Conservation (phyloP, 768 basidiomycete species). For the Sporobolomyces phaffii region DNA sequence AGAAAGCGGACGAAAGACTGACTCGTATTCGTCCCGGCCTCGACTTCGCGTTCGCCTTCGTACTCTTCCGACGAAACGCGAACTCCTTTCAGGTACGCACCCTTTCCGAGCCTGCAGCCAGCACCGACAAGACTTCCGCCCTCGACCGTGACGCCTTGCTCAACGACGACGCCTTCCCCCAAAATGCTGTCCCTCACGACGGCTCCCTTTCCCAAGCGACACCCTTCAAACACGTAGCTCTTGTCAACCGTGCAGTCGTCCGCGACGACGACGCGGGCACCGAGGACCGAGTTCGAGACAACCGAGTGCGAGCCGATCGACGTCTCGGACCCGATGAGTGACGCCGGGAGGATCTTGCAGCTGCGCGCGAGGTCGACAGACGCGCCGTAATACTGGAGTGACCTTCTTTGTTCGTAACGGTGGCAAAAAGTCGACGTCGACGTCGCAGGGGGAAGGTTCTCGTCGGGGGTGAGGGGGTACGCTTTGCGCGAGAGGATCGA, state of each 20-base stretch:
- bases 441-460: conserved; percentile 85
- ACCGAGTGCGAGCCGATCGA: conserved; percentile 64
- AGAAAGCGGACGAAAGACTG: conserved; percentile 46
- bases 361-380: conserved; percentile 78
- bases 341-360: conserved; percentile 70
- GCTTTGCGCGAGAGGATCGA: conserved; percentile 90
- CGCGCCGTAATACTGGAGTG: conserved; percentile 82
- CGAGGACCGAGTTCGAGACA: conserved; percentile 52
- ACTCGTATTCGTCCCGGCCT: conserved; percentile 33
- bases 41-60: conserved; percentile 47
- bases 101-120: conserved; percentile 70
- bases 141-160: conserved; percentile 55
- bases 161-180: conserved; percentile 58
- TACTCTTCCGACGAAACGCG: conserved; percentile 39
- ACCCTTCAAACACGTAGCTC: conserved; percentile 71
- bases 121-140: conserved; percentile 76
- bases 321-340: conserved; percentile 73
- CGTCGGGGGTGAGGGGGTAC: conserved; percentile 91
- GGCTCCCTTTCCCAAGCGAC: conserved; percentile 61
- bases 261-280: conserved; percentile 45
- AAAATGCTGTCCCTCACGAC: conserved; percentile 73
- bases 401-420: conserved; percentile 75
- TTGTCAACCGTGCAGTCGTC: conserved; percentile 47
- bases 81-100: conserved; percentile 53
- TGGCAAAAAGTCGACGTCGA: conserved; percentile 50